Percentiles rank a stretch among this genome's conserved stretches.
Evolutionary conservation across 441 rosid species (phyloP).

Genomic region (Omphalea diandra): DNA sequence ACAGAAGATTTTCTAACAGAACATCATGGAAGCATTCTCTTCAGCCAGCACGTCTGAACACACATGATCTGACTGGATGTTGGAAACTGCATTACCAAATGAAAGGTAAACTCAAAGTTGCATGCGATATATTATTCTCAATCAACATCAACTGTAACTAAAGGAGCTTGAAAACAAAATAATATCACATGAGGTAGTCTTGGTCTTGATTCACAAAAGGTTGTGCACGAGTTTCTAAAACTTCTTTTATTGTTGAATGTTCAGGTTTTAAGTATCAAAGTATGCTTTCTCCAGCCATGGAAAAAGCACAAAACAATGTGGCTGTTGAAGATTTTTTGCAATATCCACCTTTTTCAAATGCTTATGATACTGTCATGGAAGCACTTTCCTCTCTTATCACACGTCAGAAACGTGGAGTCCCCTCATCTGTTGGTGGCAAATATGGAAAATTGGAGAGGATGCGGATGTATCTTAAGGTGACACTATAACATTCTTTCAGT

Average conservation of each 20-base stretch:
- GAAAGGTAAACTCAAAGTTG: conserved; percentile 17
- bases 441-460: conserved; percentile 63
- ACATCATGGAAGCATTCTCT: conserved; percentile 26
- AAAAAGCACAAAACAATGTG: conserved; percentile 30
- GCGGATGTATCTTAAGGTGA: conserved; percentile 67
- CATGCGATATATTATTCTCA: background rate
- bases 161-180: background rate
- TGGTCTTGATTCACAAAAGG: conserved; percentile 1
- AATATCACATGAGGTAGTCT: background rate
- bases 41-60: conserved; percentile 18
- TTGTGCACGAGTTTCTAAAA: conserved; percentile 11
- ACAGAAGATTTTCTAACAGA: conserved; percentile 22
- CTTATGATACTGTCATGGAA: conserved; percentile 83
- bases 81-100: conserved; percentile 18
- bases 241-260: conserved; percentile 24
- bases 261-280: conserved; percentile 46
- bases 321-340: conserved; percentile 34
- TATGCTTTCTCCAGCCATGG: conserved; percentile 39
- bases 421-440: conserved; percentile 34
- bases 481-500: conserved; percentile 6
- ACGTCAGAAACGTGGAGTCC: conserved; percentile 58
- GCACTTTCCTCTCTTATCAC: conserved; percentile 80
- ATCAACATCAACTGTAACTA: background rate
- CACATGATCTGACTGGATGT: conserved; percentile 11
- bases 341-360: conserved; percentile 44